A percentile compares a stretch with the other conserved stretches of the same genome.
Conservation (phyloP, 2,329 filamentous ascomycete genomes). For the Gnomoniopsis smithogilvyi region DNA sequence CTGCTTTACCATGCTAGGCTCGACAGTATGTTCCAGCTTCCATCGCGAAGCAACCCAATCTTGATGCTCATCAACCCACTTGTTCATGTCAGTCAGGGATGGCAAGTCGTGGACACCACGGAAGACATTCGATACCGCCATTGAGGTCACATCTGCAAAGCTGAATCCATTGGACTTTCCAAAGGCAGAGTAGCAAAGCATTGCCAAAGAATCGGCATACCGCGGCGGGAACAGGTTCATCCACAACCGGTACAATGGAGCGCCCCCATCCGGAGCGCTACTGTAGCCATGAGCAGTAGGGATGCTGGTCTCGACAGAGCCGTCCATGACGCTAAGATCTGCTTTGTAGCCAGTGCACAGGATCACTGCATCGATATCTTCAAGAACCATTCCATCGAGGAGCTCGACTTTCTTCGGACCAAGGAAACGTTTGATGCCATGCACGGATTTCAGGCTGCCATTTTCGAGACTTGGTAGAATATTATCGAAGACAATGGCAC, state of each 20-base stretch:
- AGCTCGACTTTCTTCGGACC: constrained; percentile 16
- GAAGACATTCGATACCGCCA: constrained; percentile 44
- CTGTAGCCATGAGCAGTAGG: constrained; percentile 6
- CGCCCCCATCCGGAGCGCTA: neutral
- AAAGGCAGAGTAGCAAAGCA: constrained; percentile 35
- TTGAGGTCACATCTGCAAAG: constrained; percentile 39
- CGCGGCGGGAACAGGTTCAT: constrained; percentile 18
- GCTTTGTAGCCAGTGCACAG: constrained; percentile 16
- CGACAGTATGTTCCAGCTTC: constrained; percentile 21
- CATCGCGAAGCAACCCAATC: constrained; percentile 28
- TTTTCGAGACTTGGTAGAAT: constrained; percentile 31
- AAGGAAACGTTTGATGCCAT: constrained; percentile 10
- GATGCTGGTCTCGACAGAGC: constrained; percentile 10
- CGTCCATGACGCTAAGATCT: constrained; percentile 11
- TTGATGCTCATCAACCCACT: constrained; percentile 31
- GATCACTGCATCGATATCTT: constrained; percentile 13
- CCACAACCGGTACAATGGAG: constrained; percentile 14
- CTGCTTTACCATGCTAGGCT: constrained; percentile 16
- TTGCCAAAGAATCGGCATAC: constrained; percentile 36
- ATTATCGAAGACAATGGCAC: constrained; percentile 25
- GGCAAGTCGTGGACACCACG: constrained; percentile 36
- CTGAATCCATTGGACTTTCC: constrained; percentile 31
- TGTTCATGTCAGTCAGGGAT: constrained; percentile 31
- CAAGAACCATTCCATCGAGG: constrained; percentile 10
- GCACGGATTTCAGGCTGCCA: constrained; percentile 10